Base-by-base conservation (phyloP, 2,329 filamentous ascomycete species). In the Verticillium zaregamsianum region DNA sequence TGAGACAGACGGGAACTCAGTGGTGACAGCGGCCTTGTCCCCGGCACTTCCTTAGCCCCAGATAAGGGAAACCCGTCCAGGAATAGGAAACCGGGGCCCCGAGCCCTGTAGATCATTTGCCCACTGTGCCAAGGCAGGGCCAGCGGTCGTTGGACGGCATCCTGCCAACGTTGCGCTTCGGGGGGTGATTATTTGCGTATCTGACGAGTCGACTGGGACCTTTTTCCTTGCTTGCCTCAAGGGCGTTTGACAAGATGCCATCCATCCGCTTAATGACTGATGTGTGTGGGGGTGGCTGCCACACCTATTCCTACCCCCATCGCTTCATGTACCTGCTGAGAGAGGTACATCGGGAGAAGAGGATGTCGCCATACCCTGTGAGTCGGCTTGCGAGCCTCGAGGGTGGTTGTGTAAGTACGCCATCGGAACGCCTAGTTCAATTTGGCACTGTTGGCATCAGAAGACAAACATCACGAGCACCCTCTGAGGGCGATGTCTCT, bases 1-100 rank as follows among this genome's bases (percentile, higher is more conserved):
- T 54, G 62, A 64, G 62, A 64, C 63, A 11, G 11, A 12, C 45
- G 45, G 39, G 45, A 8, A 8, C 23, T 12, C 9, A 25, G 8
- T 7, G 23, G 45, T 49, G 45, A 49, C 45, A 49, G 45, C 45
- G 45, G 45, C 45, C n/a, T 49, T 49, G n/a, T 23, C 17, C 45
- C 45, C 45, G 39, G 17, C 39, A n/a, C 20, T 45, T 45, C 15
- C 17, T 40, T n/a, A 40, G 14, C 20, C 45, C n/a, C n/a, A 49
- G 45, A 49, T 49, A 49, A 49, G 40, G 20, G 23, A 20, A 20
- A 20, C 15, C 33, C 9, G 33, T 20, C 40, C 40, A 49, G 45
- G 45, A 49, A 49, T 49, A 25, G 45, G 45, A 49, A 49, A 23
- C 45, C 20, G 20, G 45, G 45, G 45, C 45, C 45, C 45, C n/a